Base-by-base conservation (phyloP, 1,284 basidiomycete species). In the Paramarasmius palmivorus region DNA sequence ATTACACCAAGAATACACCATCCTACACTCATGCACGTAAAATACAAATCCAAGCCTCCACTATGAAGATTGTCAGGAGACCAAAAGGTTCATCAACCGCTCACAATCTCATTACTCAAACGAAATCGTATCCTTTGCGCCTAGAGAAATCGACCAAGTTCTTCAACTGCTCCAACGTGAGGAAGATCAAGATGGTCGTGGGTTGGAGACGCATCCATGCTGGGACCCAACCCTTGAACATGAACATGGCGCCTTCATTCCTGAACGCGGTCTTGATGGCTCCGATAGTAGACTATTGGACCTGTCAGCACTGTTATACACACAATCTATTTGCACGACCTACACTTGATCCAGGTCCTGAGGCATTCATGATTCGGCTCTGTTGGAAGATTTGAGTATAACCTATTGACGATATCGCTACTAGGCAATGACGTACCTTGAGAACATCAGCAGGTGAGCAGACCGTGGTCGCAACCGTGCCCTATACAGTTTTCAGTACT, bases 371-470 rank as follows among this genome's bases (percentile, higher is more conserved):
- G 63, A 95, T 91, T 41, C 90, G 85, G 59, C 84, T 88, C 81
- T 82, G 66, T 9, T 51, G 39, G 53, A 26, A 4, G 32, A 17
- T 40, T 47, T 26, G 50, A 25, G 32, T 12, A 44, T 38, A 32
- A 12, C 2, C 8, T 12, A 42, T n/a, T n/a, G 38, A 20, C 15
- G 48, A 9, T 25, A 41, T 17, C 19, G 19, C 40, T 12, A 41
- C n/a, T n/a, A 4, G 1, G 5, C 17, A 44, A 44, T 20, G 25
- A 36, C 79, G 53, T 23, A 83, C 83, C 78, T 95, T 95, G 59
- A 96, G 74, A 23, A 95, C 93, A 65, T 96, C 93, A 12, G 93
- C 93, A 0, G 93, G 93, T 0, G 92, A 93, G 69, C 93, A 95
- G n/a, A 96, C 86, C 1, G 93, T 95, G 2, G 93, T 95, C 10